phyloP scores from a whole-genome alignment of 164 flowering plant species.

The Protea cynaroides region DNA sequence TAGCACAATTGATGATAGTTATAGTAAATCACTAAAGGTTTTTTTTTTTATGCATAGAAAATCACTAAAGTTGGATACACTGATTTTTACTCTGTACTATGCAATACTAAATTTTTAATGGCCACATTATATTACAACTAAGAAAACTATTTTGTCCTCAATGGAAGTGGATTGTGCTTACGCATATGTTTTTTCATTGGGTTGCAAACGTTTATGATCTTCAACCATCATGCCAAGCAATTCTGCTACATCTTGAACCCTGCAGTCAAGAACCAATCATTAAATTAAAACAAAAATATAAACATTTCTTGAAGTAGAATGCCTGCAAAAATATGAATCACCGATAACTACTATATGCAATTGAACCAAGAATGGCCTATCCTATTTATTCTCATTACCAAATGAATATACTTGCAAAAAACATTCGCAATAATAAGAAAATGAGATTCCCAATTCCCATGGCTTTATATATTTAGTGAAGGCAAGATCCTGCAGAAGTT shows the following conservation, averaged over 20 bases:
- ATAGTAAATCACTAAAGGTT: too few relatives aligned
- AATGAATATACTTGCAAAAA: too few relatives aligned
- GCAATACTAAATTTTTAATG: too few relatives aligned
- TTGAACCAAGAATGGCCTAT: background rate
- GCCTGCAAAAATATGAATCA: background rate
- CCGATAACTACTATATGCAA: background rate
- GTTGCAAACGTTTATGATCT: slow-evolving; percentile 85
- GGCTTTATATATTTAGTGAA: too few relatives aligned
- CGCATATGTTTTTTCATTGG: slow-evolving; percentile 89
- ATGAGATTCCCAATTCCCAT: too few relatives aligned
- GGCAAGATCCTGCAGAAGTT: too few relatives aligned
- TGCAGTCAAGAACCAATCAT: slow-evolving; percentile 20
- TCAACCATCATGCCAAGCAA: slow-evolving; percentile 99
- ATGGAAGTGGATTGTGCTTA: slow-evolving; percentile 31
- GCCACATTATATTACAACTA: background rate
- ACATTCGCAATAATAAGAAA: too few relatives aligned
- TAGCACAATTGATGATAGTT: too few relatives aligned
- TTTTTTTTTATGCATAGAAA: too few relatives aligned
- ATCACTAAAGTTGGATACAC: too few relatives aligned
- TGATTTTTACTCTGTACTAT: too few relatives aligned
- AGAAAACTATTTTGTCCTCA: background rate
- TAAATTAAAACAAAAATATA: background rate
- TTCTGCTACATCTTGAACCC: slow-evolving; percentile 97
- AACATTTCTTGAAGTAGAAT: background rate
- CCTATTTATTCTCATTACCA: too few relatives aligned